Evolutionary conservation across 495 filamentous ascomycete genomes (phyloP), one percentile per base, ranked within the genome.

Genomic region (Tuber aestivum): DNA sequence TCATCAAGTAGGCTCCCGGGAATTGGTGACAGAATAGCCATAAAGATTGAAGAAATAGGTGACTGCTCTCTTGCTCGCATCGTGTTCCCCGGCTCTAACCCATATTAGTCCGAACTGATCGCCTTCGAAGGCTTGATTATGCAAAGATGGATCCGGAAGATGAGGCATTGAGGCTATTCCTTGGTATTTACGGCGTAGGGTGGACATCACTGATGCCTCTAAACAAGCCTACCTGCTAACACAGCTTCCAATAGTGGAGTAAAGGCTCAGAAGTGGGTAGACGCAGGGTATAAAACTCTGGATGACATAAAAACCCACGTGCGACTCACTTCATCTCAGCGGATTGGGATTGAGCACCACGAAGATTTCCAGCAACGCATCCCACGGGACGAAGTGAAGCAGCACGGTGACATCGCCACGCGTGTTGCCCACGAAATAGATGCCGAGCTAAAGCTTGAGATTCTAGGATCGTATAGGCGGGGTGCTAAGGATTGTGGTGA

Each of bases 11-110:
- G 80, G 37, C 87, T 97, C 5, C 89, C 91, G 1, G 88, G 88
- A 73, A 91, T 99, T 77, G 95, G 95, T 42, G 73, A 85, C 12
- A 88, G 93, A 18, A 83, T 99, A 23, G 95, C 95, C 0, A 86
- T 87, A 61, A 97, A 97, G 80, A 97, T 99, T 74, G 92, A 96
- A 80, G 95, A 99, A 81, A 97, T 97, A 70, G 93, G 85, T 70
- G 83, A 74, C 20, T 50, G 45, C 32, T 48, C 27, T 35, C 12
- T 27, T 12, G 3, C 6, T 20, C 32, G 14, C 56, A 35, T 27
- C 16, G 4, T 20, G 27, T 3, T 27, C 27, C 5, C 56, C 20
- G 27, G 16, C 35, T 20, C 32, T 65, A 65, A 65, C 56, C 7
- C 37, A 3, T 35, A 35, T 20, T 48, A 80, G 81, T 89, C 8